Evolutionary conservation across 139 green algal genomes (phyloP).

Genomic region (Coelastrella sp.): DNA sequence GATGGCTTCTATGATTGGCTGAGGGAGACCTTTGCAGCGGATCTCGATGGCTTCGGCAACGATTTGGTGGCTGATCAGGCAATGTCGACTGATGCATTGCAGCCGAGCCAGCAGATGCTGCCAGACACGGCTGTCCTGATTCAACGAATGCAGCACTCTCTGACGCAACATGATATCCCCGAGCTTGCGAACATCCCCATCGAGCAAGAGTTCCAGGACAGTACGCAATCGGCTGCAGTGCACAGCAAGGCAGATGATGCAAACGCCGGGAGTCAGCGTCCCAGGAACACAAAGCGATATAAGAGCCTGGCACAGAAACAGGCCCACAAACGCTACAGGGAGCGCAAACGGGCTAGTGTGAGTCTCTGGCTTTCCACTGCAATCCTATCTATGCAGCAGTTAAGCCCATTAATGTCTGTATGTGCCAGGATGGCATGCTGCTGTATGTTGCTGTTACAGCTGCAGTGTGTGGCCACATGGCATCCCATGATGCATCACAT

Average conservation of each 20-base stretch:
- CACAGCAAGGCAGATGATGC: neutral
- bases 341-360: slow-evolving; percentile 29
- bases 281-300: slow-evolving; percentile 38
- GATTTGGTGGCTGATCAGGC: neutral
- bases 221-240: neutral
- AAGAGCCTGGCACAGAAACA: slow-evolving; percentile 34
- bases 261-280: neutral
- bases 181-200: neutral
- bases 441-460: neutral
- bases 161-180: neutral
- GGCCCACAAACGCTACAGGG: slow-evolving; percentile 42
- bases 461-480: too few species aligned
- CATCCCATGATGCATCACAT: too few species aligned
- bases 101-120: neutral
- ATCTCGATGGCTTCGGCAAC: neutral
- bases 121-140: neutral
- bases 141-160: neutral
- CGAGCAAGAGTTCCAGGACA: neutral
- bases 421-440: too few species aligned
- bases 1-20: neutral
- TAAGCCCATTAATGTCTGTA: too few species aligned
- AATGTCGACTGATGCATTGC: neutral
- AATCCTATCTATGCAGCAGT: too few species aligned
- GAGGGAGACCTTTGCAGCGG: neutral
- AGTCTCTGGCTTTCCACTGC: neutral